These are phyloP conservation scores for Tilletia indica DNA, from an alignment of 1,284 basidiomycete genomes.

Conservation along the genomic window DNA sequence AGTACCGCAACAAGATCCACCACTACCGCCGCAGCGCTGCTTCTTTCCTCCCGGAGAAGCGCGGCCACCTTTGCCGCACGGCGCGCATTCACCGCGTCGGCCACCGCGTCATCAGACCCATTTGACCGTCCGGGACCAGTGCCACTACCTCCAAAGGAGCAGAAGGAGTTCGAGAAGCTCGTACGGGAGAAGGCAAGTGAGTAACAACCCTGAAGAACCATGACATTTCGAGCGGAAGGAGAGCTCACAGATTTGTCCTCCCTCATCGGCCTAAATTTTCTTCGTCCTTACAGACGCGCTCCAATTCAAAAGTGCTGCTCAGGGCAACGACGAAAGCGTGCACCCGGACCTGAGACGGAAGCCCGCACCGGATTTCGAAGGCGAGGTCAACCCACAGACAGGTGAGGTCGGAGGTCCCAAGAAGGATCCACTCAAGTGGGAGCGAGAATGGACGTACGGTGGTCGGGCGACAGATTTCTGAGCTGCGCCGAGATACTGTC, in stretches of 20 bases:
- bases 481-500: background rate
- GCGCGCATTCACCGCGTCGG: background rate
- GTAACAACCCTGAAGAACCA: conserved; percentile 17
- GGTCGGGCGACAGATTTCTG: conserved; percentile 54
- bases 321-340: conserved; percentile 24
- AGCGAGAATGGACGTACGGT: conserved; percentile 54
- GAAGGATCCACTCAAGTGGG: conserved; percentile 60
- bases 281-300: conserved; percentile 19
- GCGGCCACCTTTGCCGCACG: background rate
- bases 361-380: conserved; percentile 60
- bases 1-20: too few relatives aligned
- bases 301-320: conserved; percentile 21
- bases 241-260: too few relatives aligned
- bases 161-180: conserved; percentile 57
- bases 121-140: conserved; percentile 56
- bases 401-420: conserved; percentile 64
- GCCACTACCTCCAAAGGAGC: conserved; percentile 55
- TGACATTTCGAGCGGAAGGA: too few relatives aligned
- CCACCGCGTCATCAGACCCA: background rate
- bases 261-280: background rate
- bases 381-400: conserved; percentile 62
- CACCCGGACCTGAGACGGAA: conserved; percentile 57
- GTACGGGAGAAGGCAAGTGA: conserved; percentile 52
- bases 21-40: too few relatives aligned
- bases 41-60: too few relatives aligned